Base-by-base conservation (phyloP, 768 basidiomycete genomes). In the Mycena haematopus region DNA sequence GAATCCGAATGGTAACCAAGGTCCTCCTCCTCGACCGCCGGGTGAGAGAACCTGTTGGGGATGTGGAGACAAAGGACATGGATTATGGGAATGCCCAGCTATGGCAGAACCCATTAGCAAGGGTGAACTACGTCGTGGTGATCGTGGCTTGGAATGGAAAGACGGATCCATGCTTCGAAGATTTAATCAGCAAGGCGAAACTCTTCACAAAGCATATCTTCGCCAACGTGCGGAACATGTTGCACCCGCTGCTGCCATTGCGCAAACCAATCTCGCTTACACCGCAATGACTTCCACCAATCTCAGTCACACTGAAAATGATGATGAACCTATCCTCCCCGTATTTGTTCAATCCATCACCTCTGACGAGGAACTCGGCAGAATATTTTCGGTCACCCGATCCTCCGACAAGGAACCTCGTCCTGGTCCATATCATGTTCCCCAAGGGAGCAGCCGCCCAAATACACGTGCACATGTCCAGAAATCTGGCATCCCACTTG, bases 131-230 rank as follows among this genome's bases (percentile, higher is more conserved):
- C n/a, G 19, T 0, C 29, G 58, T 4, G 58, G 58, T 19, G 58
- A 59, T n/a, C 8, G 58, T 44, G 52, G 52, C 9, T 21, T 59
- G 2, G 58, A 59, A 27, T 59, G 58, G 58, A 2, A 36, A 13
- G 40, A 59, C 45, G 58, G 58, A 1, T 21, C 6, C 2, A 3
- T 59, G 13, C n/a, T 59, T 25, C 49, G 58, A 11, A 24, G 58
- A 42, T 2, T 52, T 52, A 11, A 31, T 1, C 6, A 25, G 21
- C 57, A 58, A 19, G 21, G 21, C 0, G 57, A 58, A 42, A 58
- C 57, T 14, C 45, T 58, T 8, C 3, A 25, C 3, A 25, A 17
- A 3, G 57, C 57, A 1, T 58, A n/a, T n/a, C 15, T 14, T 27
- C 49, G 57, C 0, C 57, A 58, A 25, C 36, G 47, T 13, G 46